Percentiles rank a stretch among this genome's conserved stretches.
phyloP scores from a whole-genome alignment of 768 basidiomycete species.

The Leccinum incarnatum region DNA sequence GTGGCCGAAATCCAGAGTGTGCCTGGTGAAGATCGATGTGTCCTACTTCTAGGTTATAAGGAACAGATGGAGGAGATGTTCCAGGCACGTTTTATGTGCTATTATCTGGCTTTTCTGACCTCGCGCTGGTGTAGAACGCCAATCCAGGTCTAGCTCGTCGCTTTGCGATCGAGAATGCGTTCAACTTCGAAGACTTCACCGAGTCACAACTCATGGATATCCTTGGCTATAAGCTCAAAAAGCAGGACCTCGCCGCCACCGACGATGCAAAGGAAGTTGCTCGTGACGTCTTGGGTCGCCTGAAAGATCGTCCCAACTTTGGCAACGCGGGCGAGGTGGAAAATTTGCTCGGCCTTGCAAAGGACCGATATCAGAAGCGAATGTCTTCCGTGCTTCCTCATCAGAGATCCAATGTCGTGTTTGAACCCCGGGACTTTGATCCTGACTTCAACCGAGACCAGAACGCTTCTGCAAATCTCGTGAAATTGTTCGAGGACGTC shows the following conservation, averaged over 20 bases:
- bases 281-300: conserved; percentile 40
- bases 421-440: conserved; percentile 56
- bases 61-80: conserved; percentile 73
- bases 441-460: conserved; percentile 52
- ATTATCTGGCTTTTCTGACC: background rate
- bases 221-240: conserved; percentile 53
- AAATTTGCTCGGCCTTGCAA: conserved; percentile 52
- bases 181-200: conserved; percentile 65
- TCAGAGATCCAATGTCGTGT: conserved; percentile 27
- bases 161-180: conserved; percentile 67
- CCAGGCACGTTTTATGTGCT: conserved; percentile 41
- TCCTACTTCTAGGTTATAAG: conserved; percentile 63
- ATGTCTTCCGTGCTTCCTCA: conserved; percentile 24
- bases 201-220: conserved; percentile 50
- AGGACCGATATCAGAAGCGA: conserved; percentile 45
- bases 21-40: conserved; percentile 68
- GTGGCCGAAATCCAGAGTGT: conserved; percentile 71
- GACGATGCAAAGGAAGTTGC: conserved; percentile 56
- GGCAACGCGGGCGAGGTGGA: conserved; percentile 67
- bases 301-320: conserved; percentile 52
- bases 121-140: conserved; percentile 46
- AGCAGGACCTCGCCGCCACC: conserved; percentile 57
- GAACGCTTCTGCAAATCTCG: conserved; percentile 49
- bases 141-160: conserved; percentile 66
- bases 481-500: conserved; percentile 58